phyloP scores from a whole-genome alignment of 306 rosid species.

The Abrus pulchellus region DNA sequence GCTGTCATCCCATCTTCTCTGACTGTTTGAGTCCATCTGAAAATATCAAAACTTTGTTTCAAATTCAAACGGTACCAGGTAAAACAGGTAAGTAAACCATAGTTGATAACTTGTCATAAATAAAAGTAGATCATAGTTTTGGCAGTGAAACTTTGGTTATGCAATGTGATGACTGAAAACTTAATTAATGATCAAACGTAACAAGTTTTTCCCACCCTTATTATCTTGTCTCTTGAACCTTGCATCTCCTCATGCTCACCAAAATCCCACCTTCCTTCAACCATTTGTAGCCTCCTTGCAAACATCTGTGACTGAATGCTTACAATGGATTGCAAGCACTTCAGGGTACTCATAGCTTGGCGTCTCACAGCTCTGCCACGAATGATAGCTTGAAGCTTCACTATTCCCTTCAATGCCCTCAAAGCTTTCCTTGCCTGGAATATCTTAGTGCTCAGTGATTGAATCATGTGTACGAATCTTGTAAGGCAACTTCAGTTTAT shows the following conservation, averaged over 20 bases:
- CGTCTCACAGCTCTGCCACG: conserved; percentile 93
- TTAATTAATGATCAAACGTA: conserved; percentile 7
- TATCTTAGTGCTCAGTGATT: conserved; percentile 34
- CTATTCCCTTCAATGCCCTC: conserved; percentile 93
- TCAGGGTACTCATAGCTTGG: conserved; percentile 82
- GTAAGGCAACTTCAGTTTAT: conserved; percentile 5
- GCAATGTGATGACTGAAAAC: conserved; percentile 5
- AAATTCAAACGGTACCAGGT: conserved; percentile 12
- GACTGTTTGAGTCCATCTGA: conserved; percentile 76
- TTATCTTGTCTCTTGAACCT: conserved; percentile 64
- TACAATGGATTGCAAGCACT: conserved; percentile 88
- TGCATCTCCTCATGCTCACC: conserved; percentile 58
- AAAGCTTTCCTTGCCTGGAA: conserved; percentile 91
- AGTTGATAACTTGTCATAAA: neutral
- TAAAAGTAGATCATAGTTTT: conserved; percentile 1
- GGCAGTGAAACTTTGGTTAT: conserved; percentile 10
- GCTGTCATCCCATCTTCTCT: conserved; percentile 78
- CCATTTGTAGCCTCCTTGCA: conserved; percentile 67
- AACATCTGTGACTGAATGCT: conserved; percentile 79
- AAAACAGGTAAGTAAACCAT: neutral
- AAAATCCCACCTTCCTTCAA: conserved; percentile 52
- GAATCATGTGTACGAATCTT: conserved; percentile 19
- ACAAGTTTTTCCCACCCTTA: conserved; percentile 58
- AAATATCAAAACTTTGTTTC: conserved; percentile 30
- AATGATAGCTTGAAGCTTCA: conserved; percentile 94